Evolutionary conservation across 257 asterid species (phyloP).

Genomic region (Gardenia jasminoides): DNA sequence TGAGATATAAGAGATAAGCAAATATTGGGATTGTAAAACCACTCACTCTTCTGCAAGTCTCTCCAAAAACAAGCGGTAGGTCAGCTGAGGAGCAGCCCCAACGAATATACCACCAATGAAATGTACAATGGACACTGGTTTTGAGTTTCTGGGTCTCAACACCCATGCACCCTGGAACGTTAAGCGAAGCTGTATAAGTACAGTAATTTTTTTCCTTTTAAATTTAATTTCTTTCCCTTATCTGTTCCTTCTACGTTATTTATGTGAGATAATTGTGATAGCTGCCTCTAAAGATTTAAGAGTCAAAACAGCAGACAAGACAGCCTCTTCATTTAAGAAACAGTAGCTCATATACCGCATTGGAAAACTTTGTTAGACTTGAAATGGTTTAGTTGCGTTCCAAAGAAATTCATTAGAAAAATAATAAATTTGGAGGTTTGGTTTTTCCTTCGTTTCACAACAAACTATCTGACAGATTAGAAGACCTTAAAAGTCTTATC

Average conservation of each 20-base stretch:
- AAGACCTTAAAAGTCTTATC: neutral
- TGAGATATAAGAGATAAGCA: neutral
- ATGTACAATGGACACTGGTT: conserved; percentile 59
- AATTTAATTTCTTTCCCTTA: neutral
- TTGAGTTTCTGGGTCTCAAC: conserved; percentile 58
- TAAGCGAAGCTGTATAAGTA: conserved; percentile 7
- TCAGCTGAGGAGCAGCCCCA: conserved; percentile 97
- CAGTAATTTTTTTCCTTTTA: neutral
- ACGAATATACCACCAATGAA: conserved; percentile 94
- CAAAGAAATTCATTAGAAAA: neutral
- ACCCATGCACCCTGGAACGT: conserved; percentile 88
- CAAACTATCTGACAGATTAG: neutral
- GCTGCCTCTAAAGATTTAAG: conserved; percentile 1
- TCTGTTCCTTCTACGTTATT: neutral
- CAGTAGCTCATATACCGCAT: neutral
- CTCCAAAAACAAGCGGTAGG: conserved; percentile 89
- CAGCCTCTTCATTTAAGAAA: neutral
- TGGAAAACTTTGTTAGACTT: neutral
- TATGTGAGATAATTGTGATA: neutral
- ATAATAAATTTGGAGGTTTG: too few species aligned
- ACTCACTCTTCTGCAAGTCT: conserved; percentile 80
- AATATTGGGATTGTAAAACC: neutral
- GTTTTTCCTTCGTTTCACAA: neutral
- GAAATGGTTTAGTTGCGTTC: neutral
- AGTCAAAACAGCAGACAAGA: neutral